Base-by-base conservation (phyloP, 345 rosid genomes). In the Brassica juncea region DNA sequence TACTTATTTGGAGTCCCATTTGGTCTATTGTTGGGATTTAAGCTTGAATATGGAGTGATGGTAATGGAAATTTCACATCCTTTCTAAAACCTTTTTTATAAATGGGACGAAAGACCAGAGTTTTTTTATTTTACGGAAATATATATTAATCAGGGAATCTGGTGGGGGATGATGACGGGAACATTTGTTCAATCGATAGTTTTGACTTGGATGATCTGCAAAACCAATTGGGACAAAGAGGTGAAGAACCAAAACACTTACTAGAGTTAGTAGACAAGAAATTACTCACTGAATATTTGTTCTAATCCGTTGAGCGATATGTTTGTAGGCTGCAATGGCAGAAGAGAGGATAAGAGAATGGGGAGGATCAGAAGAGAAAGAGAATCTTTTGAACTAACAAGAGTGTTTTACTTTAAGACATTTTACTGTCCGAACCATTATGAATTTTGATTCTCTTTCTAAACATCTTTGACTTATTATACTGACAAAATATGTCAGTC, bases 111-210 rank as follows among this genome's bases (percentile, higher is more conserved):
- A 49, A 70, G 32, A 25, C 3, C 1, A 0, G 14, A 15, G 23
- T 64, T 70, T 10, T 10, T 58, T 79, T 0, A 66, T 30, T 44
- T 28, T 59, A 0, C 21, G 30, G 12, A 71, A 21, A 14, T 5
- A 27, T 55, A 12, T 4, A 6, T 37, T 7, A 12, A 44, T 71
- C 14, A 90, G 94, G 98, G 93, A 2, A 86, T 92, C 2, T 94
- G 93, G 96, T 89, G 89, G 23, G 96, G 97, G 19, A 90, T 94
- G 98, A 78, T 91, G 62, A 89, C 86, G 1, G 96, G 93, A n/a
- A 89, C 93, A 66, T 28, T 71, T 11, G 72, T 87, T 61, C 94
- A 90, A 65, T 88, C 97, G 0, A 10, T 86, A 35, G 76, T 90
- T 1, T 75, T 94, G 82, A 85, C 83, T 42, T 71, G 87, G 66